These are phyloP conservation scores for Schizophyllum commune DNA, from an alignment of 1,284 basidiomycete genomes.

Conservation along the genomic window DNA sequence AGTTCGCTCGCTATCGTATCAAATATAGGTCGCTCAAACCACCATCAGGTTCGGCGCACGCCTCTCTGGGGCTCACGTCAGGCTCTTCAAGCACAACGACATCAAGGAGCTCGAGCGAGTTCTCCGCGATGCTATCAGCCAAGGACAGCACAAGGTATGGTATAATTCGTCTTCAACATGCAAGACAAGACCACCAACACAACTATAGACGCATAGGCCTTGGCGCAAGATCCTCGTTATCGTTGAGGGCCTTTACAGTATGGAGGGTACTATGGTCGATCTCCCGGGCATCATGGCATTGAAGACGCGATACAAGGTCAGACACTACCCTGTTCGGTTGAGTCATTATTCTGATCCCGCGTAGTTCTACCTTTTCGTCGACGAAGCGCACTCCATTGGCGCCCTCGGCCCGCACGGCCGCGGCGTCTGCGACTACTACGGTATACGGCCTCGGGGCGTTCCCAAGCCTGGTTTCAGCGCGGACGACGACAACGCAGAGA, in stretches of 20 bases:
- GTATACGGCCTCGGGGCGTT: conserved; percentile 60
- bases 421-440: conserved; percentile 95
- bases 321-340: conserved; percentile 7
- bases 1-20: too few species aligned
- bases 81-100: conserved; percentile 97
- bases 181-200: too few species aligned
- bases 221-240: conserved; percentile 98
- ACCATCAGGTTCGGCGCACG: conserved; percentile 92
- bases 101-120: conserved; percentile 79
- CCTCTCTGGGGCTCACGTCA: conserved; percentile 82
- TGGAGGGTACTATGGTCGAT: conserved; percentile 94
- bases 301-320: conserved; percentile 93
- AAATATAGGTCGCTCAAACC: conserved; percentile 26
- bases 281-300: conserved; percentile 80
- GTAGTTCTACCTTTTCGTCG: conserved; percentile 93
- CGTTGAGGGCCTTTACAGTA: conserved; percentile 95
- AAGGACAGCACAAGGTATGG: conserved; percentile 74
- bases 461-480: too few species aligned
- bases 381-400: conserved; percentile 97
- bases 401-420: conserved; percentile 92
- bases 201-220: conserved; percentile 76
- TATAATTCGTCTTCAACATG: too few species aligned
- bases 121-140: conserved; percentile 88
- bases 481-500: too few species aligned
- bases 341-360: not conserved